Conservation (phyloP, 225 moss, liverwort and hornwort species). For the Bryoerythrophyllum caledonicum region DNA sequence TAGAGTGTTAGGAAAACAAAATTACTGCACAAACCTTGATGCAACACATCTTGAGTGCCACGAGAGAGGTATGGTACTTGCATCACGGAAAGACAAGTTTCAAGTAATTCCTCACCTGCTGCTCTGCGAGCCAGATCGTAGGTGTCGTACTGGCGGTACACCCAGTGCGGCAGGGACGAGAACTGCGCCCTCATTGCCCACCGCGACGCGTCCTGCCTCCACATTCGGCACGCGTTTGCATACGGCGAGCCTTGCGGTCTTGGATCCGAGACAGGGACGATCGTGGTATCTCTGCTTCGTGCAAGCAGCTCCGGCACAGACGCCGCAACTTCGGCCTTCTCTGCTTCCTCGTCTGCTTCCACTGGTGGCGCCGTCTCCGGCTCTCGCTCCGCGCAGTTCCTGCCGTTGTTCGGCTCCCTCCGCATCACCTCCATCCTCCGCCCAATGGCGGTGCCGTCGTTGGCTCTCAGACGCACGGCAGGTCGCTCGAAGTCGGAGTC, state of each 20-base stretch:
- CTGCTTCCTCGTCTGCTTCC: conserved; percentile 5
- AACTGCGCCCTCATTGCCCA: conserved; percentile 76
- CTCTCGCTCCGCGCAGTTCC: conserved; percentile 32
- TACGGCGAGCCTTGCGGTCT: conserved; percentile 52
- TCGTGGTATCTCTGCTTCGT: conserved; percentile 15
- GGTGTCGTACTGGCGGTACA: conserved; percentile 94
- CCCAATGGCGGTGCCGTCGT: conserved; percentile 22
- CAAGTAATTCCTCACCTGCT: conserved; percentile 50
- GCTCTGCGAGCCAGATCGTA: conserved; percentile 88
- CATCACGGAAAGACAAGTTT: too few species aligned
- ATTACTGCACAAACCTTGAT: too few species aligned
- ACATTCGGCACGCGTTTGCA: conserved; percentile 68
- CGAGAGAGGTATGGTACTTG: too few species aligned
- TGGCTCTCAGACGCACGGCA: conserved; percentile 39
- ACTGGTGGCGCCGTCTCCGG: conserved; percentile 14
- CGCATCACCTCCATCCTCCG: conserved; percentile 21
- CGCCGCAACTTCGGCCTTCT: background rate
- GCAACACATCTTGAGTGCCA: too few species aligned
- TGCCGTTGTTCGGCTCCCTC: conserved; percentile 29
- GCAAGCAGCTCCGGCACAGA: conserved; percentile 21
- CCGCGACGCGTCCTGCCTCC: conserved; percentile 80
- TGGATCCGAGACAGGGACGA: conserved; percentile 31
- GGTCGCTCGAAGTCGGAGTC: conserved; percentile 36
- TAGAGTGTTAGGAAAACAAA: too few species aligned
- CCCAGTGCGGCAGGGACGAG: conserved; percentile 92